Conservation (phyloP, 257 asterid genomes). For the Fraxinus pennsylvanica region DNA sequence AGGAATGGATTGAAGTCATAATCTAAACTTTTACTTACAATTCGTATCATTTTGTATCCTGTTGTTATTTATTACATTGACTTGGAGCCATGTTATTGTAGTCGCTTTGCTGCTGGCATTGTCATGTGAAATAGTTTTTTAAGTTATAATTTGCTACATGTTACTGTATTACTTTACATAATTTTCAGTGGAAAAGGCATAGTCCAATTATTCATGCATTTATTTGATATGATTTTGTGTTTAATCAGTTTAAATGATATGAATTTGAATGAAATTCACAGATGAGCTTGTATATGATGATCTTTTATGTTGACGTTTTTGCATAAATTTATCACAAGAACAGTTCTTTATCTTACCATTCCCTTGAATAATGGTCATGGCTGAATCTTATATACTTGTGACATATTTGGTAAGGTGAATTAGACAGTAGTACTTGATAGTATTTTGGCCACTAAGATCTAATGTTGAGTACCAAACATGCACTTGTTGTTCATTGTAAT, state of each 20-base stretch:
- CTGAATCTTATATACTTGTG: background rate
- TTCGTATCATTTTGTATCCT: slow-evolving; percentile 34
- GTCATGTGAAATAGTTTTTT: slow-evolving; percentile 33
- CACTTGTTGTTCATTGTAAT: background rate
- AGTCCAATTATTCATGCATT: slow-evolving; percentile 17
- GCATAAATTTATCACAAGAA: background rate
- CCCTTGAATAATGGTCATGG: background rate
- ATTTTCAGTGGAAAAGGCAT: slow-evolving; percentile 17
- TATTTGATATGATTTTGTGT: background rate
- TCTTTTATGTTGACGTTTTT: background rate
- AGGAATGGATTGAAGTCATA: slow-evolving; percentile 26
- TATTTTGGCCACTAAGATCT: background rate
- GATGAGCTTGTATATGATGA: background rate
- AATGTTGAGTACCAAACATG: background rate
- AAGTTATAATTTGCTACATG: slow-evolving; percentile 22
- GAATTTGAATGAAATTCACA: background rate
- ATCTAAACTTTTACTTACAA: slow-evolving; percentile 23
- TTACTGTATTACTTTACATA: slow-evolving; percentile 16
- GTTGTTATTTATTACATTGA: slow-evolving; percentile 26
- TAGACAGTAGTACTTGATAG: background rate
- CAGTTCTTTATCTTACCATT: background rate
- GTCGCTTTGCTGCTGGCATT: slow-evolving; percentile 39
- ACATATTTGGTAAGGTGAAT: background rate
- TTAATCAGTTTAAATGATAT: background rate
- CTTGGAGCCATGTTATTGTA: slow-evolving; percentile 37